phyloP scores from a whole-genome alignment of 1,139 yeast species.

The Cylindricascospora bacillispora region DNA sequence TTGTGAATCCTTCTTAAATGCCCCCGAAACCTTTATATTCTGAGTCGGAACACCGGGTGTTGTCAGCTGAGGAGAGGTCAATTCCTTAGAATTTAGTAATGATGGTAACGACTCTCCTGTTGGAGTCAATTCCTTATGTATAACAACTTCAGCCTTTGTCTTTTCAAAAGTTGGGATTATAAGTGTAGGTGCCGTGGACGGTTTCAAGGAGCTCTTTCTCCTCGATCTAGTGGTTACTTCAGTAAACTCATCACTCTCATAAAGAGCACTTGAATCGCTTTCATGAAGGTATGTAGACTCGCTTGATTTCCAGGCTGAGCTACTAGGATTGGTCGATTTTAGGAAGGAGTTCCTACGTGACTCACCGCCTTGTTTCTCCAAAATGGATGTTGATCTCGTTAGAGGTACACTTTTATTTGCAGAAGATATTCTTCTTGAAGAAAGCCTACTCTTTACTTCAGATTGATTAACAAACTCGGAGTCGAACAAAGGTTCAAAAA shows the following conservation, averaged over 20 bases:
- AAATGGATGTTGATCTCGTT: slow-evolving; percentile 1
- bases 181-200: neutral
- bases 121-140: neutral
- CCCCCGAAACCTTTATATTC: slow-evolving; percentile 1
- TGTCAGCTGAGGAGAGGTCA: slow-evolving; percentile 1
- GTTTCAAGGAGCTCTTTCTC: slow-evolving; percentile 4
- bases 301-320: slow-evolving; percentile 2
- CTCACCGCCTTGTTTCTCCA: neutral
- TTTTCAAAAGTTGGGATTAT: neutral
- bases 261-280: too few relatives aligned
- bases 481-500: slow-evolving; percentile 41
- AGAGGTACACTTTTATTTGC: slow-evolving; percentile 1
- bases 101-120: slow-evolving; percentile 1
- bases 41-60: slow-evolving; percentile 3
- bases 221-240: slow-evolving; percentile 11
- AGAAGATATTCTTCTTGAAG: slow-evolving; percentile 5
- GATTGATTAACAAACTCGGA: slow-evolving; percentile 6
- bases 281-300: too few relatives aligned
- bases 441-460: neutral
- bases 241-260: slow-evolving; percentile 10
- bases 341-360: too few relatives aligned
- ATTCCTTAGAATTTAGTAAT: neutral
- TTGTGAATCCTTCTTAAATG: slow-evolving; percentile 1
- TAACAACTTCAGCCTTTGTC: neutral
- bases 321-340: slow-evolving; percentile 1